Evolutionary conservation across 352 stramenopile species (phyloP).

Genomic region (Blastocystis sp.): DNA sequence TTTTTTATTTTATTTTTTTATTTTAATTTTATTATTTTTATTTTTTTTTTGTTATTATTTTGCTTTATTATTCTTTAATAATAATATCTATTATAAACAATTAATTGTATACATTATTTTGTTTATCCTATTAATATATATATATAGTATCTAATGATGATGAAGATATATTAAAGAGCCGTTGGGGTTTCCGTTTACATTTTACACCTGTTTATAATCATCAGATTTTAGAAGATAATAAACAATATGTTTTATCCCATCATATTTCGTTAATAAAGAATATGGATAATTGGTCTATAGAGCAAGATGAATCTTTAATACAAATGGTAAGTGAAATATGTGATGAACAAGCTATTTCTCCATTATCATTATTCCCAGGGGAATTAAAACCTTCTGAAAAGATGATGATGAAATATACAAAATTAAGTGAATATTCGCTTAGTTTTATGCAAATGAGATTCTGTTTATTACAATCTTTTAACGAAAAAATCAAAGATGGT

Average conservation of each 20-base stretch:
- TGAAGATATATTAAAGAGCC: background rate
- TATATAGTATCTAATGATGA: background rate
- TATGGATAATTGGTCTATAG: conserved; percentile 16
- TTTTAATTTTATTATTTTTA: no score
- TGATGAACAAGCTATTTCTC: conserved; percentile 8
- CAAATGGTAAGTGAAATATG: conserved; percentile 26
- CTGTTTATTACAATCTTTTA: conserved; percentile 26
- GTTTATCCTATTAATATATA: background rate
- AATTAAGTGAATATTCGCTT: conserved; percentile 7
- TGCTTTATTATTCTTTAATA: no score
- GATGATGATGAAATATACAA: conserved; percentile 28
- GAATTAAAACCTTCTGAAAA: conserved; percentile 1
- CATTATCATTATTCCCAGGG: conserved; percentile 25
- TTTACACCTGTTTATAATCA: conserved; percentile 11
- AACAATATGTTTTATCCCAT: conserved; percentile 9
- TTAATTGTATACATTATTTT: no score
- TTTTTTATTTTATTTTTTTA: no score
- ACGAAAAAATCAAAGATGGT: conserved; percentile 5
- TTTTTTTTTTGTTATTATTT: no score
- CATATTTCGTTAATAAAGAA: background rate
- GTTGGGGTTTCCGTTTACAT: conserved; percentile 34
- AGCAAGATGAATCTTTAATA: conserved; percentile 6
- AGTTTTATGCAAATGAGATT: conserved; percentile 24
- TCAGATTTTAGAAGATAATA: background rate
- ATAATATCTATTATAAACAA: no score